phyloP scores from a whole-genome alignment of 768 basidiomycete species.

The Dendrothele bispora region DNA sequence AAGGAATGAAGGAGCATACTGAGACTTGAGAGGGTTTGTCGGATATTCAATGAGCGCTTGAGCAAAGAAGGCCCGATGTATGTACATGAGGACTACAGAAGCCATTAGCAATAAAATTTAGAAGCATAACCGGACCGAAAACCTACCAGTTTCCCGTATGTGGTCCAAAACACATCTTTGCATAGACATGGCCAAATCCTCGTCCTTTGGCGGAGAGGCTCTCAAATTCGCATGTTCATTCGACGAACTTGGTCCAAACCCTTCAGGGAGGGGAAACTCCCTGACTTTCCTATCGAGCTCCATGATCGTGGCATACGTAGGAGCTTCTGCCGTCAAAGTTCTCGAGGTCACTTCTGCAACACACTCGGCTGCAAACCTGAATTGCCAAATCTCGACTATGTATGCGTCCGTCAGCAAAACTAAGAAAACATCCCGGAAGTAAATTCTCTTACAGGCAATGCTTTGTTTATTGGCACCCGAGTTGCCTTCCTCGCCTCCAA shows the following conservation, averaged over 20 bases:
- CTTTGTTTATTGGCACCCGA: conserved; percentile 20
- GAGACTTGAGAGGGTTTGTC: conserved; percentile 62
- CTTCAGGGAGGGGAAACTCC: conserved; percentile 59
- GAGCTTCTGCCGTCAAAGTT: conserved; percentile 64
- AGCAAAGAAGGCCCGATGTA: conserved; percentile 70
- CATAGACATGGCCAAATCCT: conserved; percentile 38
- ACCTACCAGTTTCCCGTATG: conserved; percentile 44
- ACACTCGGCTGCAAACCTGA: conserved; percentile 64
- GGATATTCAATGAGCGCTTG: conserved; percentile 71
- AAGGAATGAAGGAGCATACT: conserved; percentile 64
- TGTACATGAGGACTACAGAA: conserved; percentile 56
- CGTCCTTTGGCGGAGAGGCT: conserved; percentile 2
- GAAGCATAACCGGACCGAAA: background rate
- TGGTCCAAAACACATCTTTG: conserved; percentile 50
- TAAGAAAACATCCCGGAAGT: no score
- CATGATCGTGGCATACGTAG: conserved; percentile 63
- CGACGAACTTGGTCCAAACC: conserved; percentile 17
- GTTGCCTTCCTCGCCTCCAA: background rate
- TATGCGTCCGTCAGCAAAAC: no score
- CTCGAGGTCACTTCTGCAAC: conserved; percentile 62
- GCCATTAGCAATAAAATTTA: background rate
- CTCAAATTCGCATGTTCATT: conserved; percentile 1
- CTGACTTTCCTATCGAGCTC: conserved; percentile 68
- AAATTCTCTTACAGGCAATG: conserved; percentile 9
- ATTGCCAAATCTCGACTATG: conserved; percentile 60